Percentiles rank a stretch among this genome's conserved stretches.
phyloP scores from a whole-genome alignment of 2,329 filamentous ascomycete genomes.

The Reticulascus tulasneorum region DNA sequence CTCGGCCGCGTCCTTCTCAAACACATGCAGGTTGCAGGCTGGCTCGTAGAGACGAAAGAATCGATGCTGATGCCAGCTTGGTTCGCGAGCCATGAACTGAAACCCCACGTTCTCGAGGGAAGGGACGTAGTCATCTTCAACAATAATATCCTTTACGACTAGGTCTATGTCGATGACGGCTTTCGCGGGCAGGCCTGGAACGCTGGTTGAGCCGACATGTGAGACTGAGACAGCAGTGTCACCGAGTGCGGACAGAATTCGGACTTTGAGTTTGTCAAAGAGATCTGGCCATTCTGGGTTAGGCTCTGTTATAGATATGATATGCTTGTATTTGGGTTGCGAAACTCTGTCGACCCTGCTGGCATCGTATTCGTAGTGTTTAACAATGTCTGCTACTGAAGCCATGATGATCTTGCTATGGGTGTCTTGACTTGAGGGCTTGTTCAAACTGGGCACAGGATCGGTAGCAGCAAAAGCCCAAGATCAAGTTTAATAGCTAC shows the following conservation, averaged over 20 bases:
- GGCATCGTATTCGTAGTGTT: slow-evolving; percentile 19
- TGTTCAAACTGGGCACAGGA: too few relatives aligned
- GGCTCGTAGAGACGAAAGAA: slow-evolving; percentile 36
- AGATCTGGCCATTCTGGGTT: slow-evolving; percentile 31
- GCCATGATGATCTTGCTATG: too few relatives aligned
- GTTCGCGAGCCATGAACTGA: slow-evolving; percentile 41
- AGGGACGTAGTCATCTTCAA: slow-evolving; percentile 38
- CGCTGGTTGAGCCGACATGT: slow-evolving; percentile 48
- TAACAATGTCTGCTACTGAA: slow-evolving; percentile 21
- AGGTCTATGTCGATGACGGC: slow-evolving; percentile 50
- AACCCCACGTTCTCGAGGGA: slow-evolving; percentile 40
- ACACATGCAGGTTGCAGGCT: slow-evolving; percentile 45
- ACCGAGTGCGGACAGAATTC: slow-evolving; percentile 32
- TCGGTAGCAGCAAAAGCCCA: too few relatives aligned
- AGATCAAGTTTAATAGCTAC: too few relatives aligned
- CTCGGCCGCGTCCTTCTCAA: slow-evolving; percentile 37
- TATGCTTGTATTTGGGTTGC: slow-evolving; percentile 16
- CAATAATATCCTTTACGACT: slow-evolving; percentile 32
- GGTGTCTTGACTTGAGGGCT: too few relatives aligned
- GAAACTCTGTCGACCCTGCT: slow-evolving; percentile 20
- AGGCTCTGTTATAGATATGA: slow-evolving; percentile 29
- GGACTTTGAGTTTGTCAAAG: slow-evolving; percentile 25
- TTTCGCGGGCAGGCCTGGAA: slow-evolving; percentile 47
- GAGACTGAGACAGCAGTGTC: slow-evolving; percentile 28
- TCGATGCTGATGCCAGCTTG: slow-evolving; percentile 43